Conservation (phyloP, 371 early-diverging fungal genomes). For the Saksenaea vasiformis region DNA sequence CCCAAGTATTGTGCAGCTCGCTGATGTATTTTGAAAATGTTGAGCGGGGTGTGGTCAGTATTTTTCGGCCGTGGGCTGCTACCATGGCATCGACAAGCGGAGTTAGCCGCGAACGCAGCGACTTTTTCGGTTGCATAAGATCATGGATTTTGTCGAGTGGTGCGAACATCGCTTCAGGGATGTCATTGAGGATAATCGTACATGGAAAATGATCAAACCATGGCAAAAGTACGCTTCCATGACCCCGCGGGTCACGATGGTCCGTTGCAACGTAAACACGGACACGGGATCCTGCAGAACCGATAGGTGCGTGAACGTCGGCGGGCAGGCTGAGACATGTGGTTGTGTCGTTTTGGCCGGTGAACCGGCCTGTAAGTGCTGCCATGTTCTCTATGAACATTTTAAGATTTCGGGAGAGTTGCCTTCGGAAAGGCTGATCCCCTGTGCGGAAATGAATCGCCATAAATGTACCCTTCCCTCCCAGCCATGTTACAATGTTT, state of each 20-base stretch:
- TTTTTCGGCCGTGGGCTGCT: slow-evolving; percentile 34
- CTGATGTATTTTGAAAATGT: slow-evolving; percentile 47
- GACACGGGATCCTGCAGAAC: slow-evolving; percentile 5
- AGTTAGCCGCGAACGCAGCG: slow-evolving; percentile 24
- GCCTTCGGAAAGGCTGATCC: slow-evolving; percentile 31
- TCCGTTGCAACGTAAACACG: slow-evolving; percentile 45
- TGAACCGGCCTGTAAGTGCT: not conserved
- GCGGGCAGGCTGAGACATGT: not conserved
- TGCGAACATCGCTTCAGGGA: slow-evolving; percentile 25
- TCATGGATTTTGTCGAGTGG: slow-evolving; percentile 32
- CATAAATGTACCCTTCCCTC: slow-evolving; percentile 28
- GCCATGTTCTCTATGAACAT: slow-evolving; percentile 25
- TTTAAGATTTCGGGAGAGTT: slow-evolving; percentile 19
- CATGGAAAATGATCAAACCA: slow-evolving; percentile 44
- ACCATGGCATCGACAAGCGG: slow-evolving; percentile 51
- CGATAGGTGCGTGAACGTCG: not conserved
- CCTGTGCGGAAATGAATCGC: slow-evolving; percentile 46
- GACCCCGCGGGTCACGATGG: slow-evolving; percentile 29
- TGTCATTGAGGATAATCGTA: slow-evolving; percentile 33
- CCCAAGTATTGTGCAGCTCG: slow-evolving; percentile 35
- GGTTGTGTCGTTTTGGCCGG: not conserved
- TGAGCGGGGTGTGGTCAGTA: slow-evolving; percentile 44
- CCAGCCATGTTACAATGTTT: slow-evolving; percentile 32
- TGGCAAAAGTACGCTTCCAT: slow-evolving; percentile 21
- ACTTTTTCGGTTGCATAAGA: slow-evolving; percentile 28